Evolutionary conservation across 208 protist species (phyloP), one percentile per base, ranked within the genome.

Genomic region (Trypanosoma rangeli): DNA sequence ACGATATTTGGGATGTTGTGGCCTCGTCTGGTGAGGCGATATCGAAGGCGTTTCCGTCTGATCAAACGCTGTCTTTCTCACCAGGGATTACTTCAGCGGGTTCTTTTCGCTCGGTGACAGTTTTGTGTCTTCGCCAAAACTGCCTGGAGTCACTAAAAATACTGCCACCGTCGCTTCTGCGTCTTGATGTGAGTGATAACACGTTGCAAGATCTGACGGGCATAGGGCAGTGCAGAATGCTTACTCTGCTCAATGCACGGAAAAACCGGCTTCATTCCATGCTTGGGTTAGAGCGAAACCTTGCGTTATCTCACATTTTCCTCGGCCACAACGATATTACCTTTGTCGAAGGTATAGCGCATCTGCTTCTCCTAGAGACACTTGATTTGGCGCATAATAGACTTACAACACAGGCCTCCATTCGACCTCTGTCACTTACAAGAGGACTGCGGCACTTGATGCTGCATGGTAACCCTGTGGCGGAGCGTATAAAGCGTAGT

Each of bases 301-400:
- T 68, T 35, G 76, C 81, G 48, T 39, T 79, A 13, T 84, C 84
- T 13, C 90, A 94, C 60, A 68, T 96, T 42, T 96, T 96, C 59
- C 81, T 96, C 12, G 88, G 87, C 2, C 82, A 85, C 67, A 96
- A 96, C 72, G 31, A 62, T n/a, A 83, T 96, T 48, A 44, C 56
- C 5, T 37, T 80, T 1, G 76, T 94, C 0, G 83, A 90, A 33
- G 86, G 86, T 9, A 76, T 96, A 37, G 84, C 86, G 8, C 90
- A 92, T 67, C 73, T 94, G 37, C 56, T 92, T 35, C 60, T 94
- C n/a, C 80, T 95, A 7, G 84, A 96, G 64, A 96, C 90, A n/a
- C 83, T 96, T 44, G 90, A 96, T 60, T 64, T 96, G 31, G 82
- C 83, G 7, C 82, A 86, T 66, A 96, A 96, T 65, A 55, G 68